Evolutionary conservation across 208 protist genomes (phyloP), one percentile per base, ranked within the genome.

Genomic region (Porcisia hertigi): DNA sequence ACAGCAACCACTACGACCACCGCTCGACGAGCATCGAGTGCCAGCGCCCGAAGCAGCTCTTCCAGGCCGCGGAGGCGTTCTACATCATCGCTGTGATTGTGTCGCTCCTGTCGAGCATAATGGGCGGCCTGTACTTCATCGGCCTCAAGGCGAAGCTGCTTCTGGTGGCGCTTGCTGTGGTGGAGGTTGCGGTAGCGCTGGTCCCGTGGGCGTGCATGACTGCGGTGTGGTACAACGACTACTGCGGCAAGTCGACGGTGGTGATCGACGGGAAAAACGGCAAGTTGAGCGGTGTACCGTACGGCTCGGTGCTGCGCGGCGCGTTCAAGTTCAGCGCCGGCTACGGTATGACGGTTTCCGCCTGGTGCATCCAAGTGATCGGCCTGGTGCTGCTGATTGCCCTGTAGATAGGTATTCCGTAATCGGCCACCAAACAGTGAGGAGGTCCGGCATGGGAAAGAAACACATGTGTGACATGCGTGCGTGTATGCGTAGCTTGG

Each of bases 151-250:
- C 75, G 30, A 80, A 76, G 66, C n/a, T 65, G 18, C 23, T 69
- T 36, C 74, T 84, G 55, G 65, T 84, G 52, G 60, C 79, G 36
- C 60, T 90, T 16, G 83, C 67, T 41, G 57, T 80, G 1, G 23
- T 79, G 2, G 62, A 84, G 76, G 70, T 76, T 57, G 75, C 49
- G 39, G 66, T 79, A 30, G 23, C 80, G 39, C 78, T 92, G 63
- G 83, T 89, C 52, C 86, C 88, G 47, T 90, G 86, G 88, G 80
- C 78, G 45, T 78, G 79, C 79, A 92, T 89, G 84, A 89, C 84
- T 2, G 79, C 67, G n/a, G 67, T 92, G 66, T 80, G 81, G 78
- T 59, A 81, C 71, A 30, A 75, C 34, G 76, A 71, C 72, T 84
- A 78, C 69, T 90, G 83, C 83, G 73, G 80, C 57, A 53, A 18